Evolutionary conservation across 345 rosid genomes (phyloP).

Genomic region (Moricandia moricandioides): DNA sequence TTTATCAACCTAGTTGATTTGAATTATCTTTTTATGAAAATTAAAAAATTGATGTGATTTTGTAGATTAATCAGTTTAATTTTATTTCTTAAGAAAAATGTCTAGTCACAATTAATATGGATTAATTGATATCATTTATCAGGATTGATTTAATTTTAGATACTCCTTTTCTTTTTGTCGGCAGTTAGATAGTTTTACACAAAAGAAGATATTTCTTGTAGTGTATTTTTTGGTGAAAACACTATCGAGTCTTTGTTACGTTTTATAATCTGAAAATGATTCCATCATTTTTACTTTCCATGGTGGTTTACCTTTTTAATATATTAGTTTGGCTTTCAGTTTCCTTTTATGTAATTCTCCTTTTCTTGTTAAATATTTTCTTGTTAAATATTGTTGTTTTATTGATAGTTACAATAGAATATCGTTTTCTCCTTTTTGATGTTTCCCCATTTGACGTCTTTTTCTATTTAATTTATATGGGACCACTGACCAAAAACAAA

Average conservation of each 20-base stretch:
- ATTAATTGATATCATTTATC: not conserved
- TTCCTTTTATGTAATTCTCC: not conserved
- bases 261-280: not conserved
- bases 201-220: slow-evolving; percentile 6
- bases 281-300: not conserved
- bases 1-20: not conserved
- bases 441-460: not conserved
- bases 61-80: not conserved
- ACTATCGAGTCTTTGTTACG: not conserved
- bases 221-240: not conserved
- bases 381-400: no score
- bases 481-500: slow-evolving; percentile 14
- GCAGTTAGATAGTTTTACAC: slow-evolving; percentile 17
- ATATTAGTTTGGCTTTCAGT: not conserved
- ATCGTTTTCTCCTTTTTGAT: not conserved
- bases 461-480: slow-evolving; percentile 14
- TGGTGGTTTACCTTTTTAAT: not conserved
- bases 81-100: not conserved
- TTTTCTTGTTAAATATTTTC: not conserved
- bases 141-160: not conserved
- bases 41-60: not conserved
- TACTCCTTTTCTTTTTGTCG: not conserved
- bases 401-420: not conserved
- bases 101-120: not conserved
- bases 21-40: not conserved